These are phyloP conservation scores for Amanita molliuscula DNA, from an alignment of 768 basidiomycete species.

Conservation along the genomic window DNA sequence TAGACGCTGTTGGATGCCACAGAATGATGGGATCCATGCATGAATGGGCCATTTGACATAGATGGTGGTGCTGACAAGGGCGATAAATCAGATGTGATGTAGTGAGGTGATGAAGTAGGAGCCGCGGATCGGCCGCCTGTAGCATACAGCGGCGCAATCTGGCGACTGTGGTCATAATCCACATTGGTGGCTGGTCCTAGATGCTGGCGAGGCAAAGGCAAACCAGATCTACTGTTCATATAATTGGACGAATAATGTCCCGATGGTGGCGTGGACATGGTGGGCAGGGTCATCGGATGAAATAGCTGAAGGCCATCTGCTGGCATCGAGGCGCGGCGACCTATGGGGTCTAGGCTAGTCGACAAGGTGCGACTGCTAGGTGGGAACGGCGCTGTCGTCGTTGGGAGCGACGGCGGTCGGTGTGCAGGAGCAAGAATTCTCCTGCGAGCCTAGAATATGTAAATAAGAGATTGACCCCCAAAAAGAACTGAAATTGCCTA, in stretches of 20 bases:
- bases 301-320: slow-evolving; percentile 66
- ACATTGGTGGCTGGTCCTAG: slow-evolving; percentile 23
- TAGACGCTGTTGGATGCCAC: slow-evolving; percentile 23
- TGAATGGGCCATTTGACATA: slow-evolving; percentile 34
- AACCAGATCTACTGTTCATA: slow-evolving; percentile 30
- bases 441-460: slow-evolving; percentile 52
- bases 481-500: slow-evolving; percentile 12
- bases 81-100: slow-evolving; percentile 27
- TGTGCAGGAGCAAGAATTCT: slow-evolving; percentile 79
- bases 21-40: slow-evolving; percentile 20
- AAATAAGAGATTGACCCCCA: slow-evolving; percentile 9
- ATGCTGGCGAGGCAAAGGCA: slow-evolving; percentile 26
- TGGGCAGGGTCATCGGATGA: slow-evolving; percentile 71
- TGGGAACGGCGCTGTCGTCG: slow-evolving; percentile 68
- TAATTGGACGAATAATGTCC: slow-evolving; percentile 34
- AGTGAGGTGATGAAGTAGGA: slow-evolving; percentile 23
- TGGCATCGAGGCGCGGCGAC: slow-evolving; percentile 58
- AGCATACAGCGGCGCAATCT: slow-evolving; percentile 23
- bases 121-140: slow-evolving; percentile 31
- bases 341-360: slow-evolving; percentile 29
- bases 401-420: slow-evolving; percentile 64
- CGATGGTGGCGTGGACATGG: slow-evolving; percentile 29
- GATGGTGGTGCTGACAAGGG: slow-evolving; percentile 46
- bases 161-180: slow-evolving; percentile 28
- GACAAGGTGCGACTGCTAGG: slow-evolving; percentile 34